Evolutionary conservation across 179 eudicot genomes (phyloP), one percentile per base, ranked within the genome.

Genomic region (Silene coronaria): DNA sequence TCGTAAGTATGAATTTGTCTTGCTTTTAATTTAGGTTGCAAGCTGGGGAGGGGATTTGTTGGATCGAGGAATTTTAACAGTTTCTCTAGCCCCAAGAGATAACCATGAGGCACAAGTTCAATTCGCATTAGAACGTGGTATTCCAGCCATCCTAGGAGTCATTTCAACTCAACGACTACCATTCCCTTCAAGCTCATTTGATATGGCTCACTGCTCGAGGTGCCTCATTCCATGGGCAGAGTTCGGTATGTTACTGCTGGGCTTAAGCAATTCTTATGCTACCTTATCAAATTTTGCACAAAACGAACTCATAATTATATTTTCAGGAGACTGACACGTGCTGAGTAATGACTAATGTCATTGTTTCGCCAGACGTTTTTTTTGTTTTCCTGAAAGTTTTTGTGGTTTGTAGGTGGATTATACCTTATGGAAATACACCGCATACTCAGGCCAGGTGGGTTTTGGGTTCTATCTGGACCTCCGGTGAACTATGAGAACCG

Each of bases 41-140:
- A 93, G 98, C 70, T 93, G 97, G 97, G 98, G 98, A 90, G 97
- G 98, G 34, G 97, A 93, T 78, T 81, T 93, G 72, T 88, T 93
- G 36, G 97, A 89, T 79, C 93, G 97, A 9, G 93, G 93, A 46
- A 89, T 93, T 55, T 76, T 93, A 22, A 89, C 98, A 1, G 89
- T 93, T 59, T 93, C 98, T 70, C 86, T 93, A 46, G 98, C 98
- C 2, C 98, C 98, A 16, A 85, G 98, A 72, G 98, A 93, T 79
- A 91, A 91, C 78, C 98, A 93, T 58, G 87, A 93, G 80, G 98
- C 98, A 13, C 98, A 93, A 87, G 98, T 93, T 53, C 98, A 93
- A 74, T 91, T 93, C 70, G 98, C 98, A 12, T 82, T 93, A 17
- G 98, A 93, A 80, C 97, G 98, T 67, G 98, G 98, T 16, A 93